Conservation (phyloP, 2,329 filamentous ascomycete genomes). For the Verticillium isaacii region DNA sequence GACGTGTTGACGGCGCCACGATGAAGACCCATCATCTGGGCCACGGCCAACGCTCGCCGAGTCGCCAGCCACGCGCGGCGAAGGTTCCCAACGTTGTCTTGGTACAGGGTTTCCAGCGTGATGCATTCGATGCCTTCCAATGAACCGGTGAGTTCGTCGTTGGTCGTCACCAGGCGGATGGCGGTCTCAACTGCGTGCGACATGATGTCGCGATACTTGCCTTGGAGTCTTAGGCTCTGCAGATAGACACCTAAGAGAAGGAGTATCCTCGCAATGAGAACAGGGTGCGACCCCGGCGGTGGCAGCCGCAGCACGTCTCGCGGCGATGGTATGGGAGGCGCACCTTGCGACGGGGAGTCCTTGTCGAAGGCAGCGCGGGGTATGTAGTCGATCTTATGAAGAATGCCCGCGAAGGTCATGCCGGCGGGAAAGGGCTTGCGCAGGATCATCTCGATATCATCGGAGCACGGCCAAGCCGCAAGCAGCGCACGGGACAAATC, state of each 20-base stretch:
- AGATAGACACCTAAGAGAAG: slow-evolving; percentile 40
- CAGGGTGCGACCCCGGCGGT: slow-evolving; percentile 32
- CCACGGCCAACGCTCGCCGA: slow-evolving; percentile 44
- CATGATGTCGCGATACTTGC: slow-evolving; percentile 21
- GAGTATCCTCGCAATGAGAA: slow-evolving; percentile 40
- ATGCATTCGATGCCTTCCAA: slow-evolving; percentile 50
- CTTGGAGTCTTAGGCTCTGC: slow-evolving; percentile 36
- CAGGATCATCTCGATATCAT: slow-evolving; percentile 32
- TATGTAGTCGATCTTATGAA: not conserved
- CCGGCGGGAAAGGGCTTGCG: slow-evolving; percentile 12
- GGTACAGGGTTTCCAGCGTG: slow-evolving; percentile 41
- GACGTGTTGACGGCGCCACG: slow-evolving; percentile 7
- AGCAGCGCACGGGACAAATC: slow-evolving; percentile 25
- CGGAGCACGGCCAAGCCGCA: slow-evolving; percentile 30
- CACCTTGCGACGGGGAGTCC: not conserved
- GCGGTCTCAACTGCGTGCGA: slow-evolving; percentile 25
- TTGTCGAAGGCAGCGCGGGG: not conserved
- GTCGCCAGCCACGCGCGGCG: slow-evolving; percentile 49
- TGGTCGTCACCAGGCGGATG: slow-evolving; percentile 36
- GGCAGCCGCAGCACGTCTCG: slow-evolving; percentile 22
- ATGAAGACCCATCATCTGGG: slow-evolving; percentile 45
- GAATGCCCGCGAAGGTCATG: not conserved
- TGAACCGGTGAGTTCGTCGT: slow-evolving; percentile 46
- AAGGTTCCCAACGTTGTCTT: slow-evolving; percentile 48
- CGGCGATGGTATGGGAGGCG: slow-evolving; percentile 15